Evolutionary conservation across 1,284 basidiomycete species (phyloP), one percentile per base, ranked within the genome.

Genomic region (Sparassis latifolia): DNA sequence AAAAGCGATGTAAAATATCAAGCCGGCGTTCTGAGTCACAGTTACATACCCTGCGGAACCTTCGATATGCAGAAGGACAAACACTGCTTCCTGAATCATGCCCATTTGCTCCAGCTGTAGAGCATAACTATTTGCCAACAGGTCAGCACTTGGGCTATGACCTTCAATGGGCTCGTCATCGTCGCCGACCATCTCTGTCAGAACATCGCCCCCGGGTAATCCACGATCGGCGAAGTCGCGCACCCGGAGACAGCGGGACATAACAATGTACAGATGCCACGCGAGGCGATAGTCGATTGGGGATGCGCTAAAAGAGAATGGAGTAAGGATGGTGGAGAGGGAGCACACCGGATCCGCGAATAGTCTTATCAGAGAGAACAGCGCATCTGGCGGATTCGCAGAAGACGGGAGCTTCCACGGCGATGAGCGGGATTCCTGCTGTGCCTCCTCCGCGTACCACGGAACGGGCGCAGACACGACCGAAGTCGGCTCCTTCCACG

Each of bases 261-360:
- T 74, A 33, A 98, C 72, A 52, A 94, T 81, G 66, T 96, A 97
- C 32, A 98, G 66, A 68, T 98, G 94, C 96, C 96, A 99, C 5
- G 90, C 79, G 49, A 97, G 72, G 9, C 91, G 82, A 63, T 84
- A 86, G 66, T 97, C 94, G 27, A 83, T 68, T 0, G 88, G 86
- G 9, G 84, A 88, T 0, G 87, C 69, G 1, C 85, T 81, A 61
- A 90, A 92, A 37, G 88, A 89, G 33, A 84, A 72, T 0, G 94
- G 87, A 54, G 72, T 79, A 58, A 77, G 75, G 5, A 79, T 68
- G 33, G 76, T 72, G 2, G 82, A 86, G 10, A 87, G 71, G 4
- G 84, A 84, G 51, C 80, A 79, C 10, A 75, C 72, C 1, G 81
- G 83, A 48, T 86, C 80, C 4, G 84, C 84, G 69, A 78, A 82